These are phyloP conservation scores for Epichloe scottii DNA, from an alignment of 2,329 filamentous ascomycete genomes.

Conservation along the genomic window DNA sequence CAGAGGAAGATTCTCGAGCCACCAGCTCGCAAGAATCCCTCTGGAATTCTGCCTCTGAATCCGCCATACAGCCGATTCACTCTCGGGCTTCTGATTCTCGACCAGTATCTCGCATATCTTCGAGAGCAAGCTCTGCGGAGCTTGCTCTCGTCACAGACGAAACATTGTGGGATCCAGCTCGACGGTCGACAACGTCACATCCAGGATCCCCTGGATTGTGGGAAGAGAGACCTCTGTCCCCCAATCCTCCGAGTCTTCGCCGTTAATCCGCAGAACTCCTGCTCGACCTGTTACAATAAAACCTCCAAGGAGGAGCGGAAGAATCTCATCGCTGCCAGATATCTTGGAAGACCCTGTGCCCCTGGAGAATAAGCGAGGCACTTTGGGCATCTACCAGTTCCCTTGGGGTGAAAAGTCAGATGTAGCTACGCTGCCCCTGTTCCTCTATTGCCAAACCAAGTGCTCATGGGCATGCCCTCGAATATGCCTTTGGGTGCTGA, in stretches of 20 bases:
- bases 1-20: neutral
- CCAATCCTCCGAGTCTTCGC: neutral
- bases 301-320: conserved; percentile 41
- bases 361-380: conserved; percentile 43
- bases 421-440: conserved; percentile 25
- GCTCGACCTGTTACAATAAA: conserved; percentile 36
- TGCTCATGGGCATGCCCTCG: conserved; percentile 35
- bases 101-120: neutral
- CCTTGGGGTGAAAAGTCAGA: conserved; percentile 54
- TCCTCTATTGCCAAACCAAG: conserved; percentile 14
- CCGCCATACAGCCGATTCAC: neutral
- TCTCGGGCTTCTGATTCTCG: neutral
- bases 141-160: neutral
- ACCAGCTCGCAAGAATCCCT: neutral
- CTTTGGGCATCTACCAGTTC: conserved; percentile 53
- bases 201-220: neutral
- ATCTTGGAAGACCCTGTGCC: conserved; percentile 51
- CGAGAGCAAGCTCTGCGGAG: neutral
- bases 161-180: neutral
- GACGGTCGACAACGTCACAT: neutral
- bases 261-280: conserved; percentile 11
- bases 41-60: neutral
- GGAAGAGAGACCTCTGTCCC: neutral
- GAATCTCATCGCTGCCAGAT: conserved; percentile 48
- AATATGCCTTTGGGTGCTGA: conserved; percentile 26